Evolutionary conservation across 2,329 filamentous ascomycete species (phyloP).

Genomic region (Arachnopeziza araneosa): DNA sequence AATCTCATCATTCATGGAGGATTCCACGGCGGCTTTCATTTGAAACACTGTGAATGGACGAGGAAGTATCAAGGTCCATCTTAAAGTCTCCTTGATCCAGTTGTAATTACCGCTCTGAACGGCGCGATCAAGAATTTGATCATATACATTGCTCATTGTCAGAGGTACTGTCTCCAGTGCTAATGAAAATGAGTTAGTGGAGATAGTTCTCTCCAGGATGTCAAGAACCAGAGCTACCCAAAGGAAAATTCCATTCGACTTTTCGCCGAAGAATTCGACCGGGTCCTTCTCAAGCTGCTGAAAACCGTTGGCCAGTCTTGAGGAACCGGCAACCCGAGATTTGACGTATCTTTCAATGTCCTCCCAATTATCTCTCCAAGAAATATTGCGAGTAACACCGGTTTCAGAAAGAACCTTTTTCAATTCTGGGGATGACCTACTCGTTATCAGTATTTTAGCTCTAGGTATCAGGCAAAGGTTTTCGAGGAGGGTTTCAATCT

Average conservation of each 20-base stretch:
- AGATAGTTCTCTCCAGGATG: background rate
- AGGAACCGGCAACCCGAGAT: background rate
- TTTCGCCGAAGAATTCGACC: background rate
- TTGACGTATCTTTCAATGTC: conserved; percentile 1
- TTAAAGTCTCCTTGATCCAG: background rate
- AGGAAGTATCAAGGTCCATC: background rate
- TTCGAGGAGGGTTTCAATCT: background rate
- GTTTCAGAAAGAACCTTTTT: background rate
- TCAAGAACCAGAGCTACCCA: background rate
- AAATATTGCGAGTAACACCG: background rate
- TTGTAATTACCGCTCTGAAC: background rate
- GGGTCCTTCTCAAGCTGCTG: background rate
- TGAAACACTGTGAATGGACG: background rate
- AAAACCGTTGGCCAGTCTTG: background rate
- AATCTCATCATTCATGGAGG: background rate
- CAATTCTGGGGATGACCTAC: background rate
- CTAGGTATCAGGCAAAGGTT: background rate
- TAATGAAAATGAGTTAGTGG: background rate
- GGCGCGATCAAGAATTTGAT: background rate
- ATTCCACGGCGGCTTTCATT: background rate
- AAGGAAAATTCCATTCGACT: background rate
- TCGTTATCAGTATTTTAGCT: background rate
- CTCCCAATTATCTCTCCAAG: background rate
- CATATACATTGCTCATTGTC: background rate
- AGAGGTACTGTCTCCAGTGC: background rate